These are phyloP conservation scores for Colletotrichum salicis DNA, from an alignment of 2,329 filamentous ascomycete genomes.

Conservation along the genomic window DNA sequence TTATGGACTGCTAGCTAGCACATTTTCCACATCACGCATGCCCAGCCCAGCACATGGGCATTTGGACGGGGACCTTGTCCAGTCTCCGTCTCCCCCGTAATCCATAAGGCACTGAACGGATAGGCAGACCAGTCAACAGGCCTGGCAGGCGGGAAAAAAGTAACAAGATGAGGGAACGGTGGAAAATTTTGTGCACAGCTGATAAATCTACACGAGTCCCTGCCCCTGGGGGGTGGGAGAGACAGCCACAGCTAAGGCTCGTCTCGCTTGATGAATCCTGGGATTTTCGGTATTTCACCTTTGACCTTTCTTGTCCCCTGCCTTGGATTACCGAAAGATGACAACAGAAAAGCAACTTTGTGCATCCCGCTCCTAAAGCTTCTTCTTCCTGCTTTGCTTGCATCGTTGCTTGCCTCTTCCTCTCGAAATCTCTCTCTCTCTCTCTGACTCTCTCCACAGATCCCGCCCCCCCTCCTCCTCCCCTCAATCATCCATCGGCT, in stretches of 20 bases:
- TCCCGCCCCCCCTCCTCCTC: background rate
- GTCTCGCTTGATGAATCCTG: slow-evolving; percentile 26
- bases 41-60: slow-evolving; percentile 25
- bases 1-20: slow-evolving; percentile 5
- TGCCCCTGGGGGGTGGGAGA: slow-evolving; percentile 11
- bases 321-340: slow-evolving; percentile 15
- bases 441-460: background rate
- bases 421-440: background rate
- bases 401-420: background rate
- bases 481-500: background rate
- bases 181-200: slow-evolving; percentile 29
- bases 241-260: slow-evolving; percentile 7
- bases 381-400: slow-evolving; percentile 1
- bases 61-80: slow-evolving; percentile 15
- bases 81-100: slow-evolving; percentile 27
- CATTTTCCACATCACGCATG: slow-evolving; percentile 26
- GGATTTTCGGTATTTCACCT: slow-evolving; percentile 19
- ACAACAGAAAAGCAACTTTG: slow-evolving; percentile 28
- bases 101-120: background rate
- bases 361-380: slow-evolving; percentile 22
- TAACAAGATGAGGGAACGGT: background rate
- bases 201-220: slow-evolving; percentile 31
- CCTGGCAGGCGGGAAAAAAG: slow-evolving; percentile 12
- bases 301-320: slow-evolving; percentile 3
- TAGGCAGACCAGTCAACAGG: background rate